Evolutionary conservation across 1,284 basidiomycete species (phyloP).

Genomic region (Ustilago tritici): DNA sequence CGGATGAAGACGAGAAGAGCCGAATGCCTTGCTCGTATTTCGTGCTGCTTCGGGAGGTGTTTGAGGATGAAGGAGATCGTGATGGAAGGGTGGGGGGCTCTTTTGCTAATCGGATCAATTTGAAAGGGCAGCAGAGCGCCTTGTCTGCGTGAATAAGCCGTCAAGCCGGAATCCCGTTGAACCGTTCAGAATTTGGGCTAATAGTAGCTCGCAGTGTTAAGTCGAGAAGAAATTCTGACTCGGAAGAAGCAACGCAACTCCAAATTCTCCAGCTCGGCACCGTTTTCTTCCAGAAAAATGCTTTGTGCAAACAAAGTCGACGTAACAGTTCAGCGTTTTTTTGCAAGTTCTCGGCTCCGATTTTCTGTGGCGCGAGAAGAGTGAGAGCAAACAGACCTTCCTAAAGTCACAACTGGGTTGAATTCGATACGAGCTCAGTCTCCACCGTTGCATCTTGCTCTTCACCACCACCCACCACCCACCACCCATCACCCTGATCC

Average conservation of each 20-base stretch:
- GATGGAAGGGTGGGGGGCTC: background rate
- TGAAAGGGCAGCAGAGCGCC: slow-evolving; percentile 2
- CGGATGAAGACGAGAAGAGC: background rate
- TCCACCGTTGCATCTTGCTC: background rate
- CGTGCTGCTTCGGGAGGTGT: background rate
- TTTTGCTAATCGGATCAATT: background rate
- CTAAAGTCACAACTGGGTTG: background rate
- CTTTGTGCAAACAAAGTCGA: background rate
- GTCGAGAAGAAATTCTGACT: slow-evolving; percentile 1
- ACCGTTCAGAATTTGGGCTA: background rate
- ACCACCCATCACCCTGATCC: background rate
- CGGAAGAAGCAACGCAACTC: background rate
- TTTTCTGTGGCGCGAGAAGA: background rate
- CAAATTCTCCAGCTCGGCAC: background rate
- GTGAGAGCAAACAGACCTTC: background rate
- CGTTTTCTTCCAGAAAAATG: background rate
- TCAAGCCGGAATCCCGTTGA: background rate
- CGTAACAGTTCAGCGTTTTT: background rate
- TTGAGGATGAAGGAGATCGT: background rate
- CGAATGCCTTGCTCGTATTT: background rate
- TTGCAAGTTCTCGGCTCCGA: slow-evolving; percentile 9
- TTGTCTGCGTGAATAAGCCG: background rate
- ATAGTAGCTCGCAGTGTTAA: background rate
- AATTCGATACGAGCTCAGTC: background rate
- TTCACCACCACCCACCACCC: background rate